Evolutionary conservation across 257 asterid genomes (phyloP).

Genomic region (Coffea canephora): DNA sequence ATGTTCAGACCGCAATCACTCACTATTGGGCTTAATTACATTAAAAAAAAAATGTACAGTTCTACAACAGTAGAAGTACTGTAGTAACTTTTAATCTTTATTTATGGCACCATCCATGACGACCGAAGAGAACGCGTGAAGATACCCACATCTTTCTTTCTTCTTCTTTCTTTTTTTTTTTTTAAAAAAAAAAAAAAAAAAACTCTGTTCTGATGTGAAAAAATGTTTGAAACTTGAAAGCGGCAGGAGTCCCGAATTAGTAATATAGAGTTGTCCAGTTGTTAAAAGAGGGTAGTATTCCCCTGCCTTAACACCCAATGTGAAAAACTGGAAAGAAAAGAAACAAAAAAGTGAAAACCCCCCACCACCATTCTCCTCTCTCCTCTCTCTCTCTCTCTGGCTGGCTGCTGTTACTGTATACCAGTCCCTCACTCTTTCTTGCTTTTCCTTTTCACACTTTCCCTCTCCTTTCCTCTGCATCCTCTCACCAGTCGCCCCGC

Average conservation of each 20-base stretch:
- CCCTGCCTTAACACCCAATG: no score
- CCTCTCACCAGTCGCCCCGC: background rate
- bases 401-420: slow-evolving; percentile 12
- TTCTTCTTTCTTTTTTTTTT: background rate
- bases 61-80: background rate
- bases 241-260: background rate
- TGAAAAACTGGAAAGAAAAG: no score
- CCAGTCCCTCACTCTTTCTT: background rate
- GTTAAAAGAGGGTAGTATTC: no score
- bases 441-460: slow-evolving; percentile 11
- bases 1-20: no score
- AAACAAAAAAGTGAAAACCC: background rate
- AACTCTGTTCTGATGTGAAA: background rate
- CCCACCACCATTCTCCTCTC: background rate
- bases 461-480: slow-evolving; percentile 6
- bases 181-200: no score
- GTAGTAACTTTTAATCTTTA: no score
- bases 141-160: background rate
- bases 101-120: background rate
- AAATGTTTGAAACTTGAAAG: background rate
- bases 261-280: no score
- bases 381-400: background rate
- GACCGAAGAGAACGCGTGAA: background rate
- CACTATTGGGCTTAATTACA: background rate
- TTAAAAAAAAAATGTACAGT: no score